phyloP scores from a whole-genome alignment of 2,329 filamentous ascomycete genomes.

The Botryotinia calthae region DNA sequence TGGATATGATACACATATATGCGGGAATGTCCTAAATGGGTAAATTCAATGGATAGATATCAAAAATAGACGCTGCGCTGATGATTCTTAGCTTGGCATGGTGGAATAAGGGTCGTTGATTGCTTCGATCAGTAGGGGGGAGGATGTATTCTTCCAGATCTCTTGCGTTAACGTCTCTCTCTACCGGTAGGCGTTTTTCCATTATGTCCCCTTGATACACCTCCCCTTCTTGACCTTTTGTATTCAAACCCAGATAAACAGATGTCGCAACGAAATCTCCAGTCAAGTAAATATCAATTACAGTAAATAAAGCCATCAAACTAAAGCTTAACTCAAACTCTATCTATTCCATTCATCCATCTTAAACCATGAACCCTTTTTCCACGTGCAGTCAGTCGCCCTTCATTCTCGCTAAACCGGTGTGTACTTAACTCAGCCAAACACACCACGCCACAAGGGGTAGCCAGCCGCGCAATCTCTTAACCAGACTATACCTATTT shows the following conservation, averaged over 20 bases:
- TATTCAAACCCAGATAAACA: not conserved
- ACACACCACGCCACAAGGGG: conserved; percentile 6
- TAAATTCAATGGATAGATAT: not conserved
- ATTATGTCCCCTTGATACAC: not conserved
- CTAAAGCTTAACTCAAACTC: not conserved
- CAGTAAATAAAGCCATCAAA: not conserved
- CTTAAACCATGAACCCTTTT: not conserved
- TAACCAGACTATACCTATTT: not conserved
- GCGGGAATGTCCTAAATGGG: not conserved
- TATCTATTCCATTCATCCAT: not conserved
- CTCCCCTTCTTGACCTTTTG: not conserved
- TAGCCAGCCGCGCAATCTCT: conserved; percentile 7
- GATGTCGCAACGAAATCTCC: not conserved
- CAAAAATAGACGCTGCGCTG: not conserved
- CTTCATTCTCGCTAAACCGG: not conserved
- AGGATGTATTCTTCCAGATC: not conserved
- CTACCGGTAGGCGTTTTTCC: not conserved
- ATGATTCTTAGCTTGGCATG: not conserved
- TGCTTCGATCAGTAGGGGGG: not conserved
- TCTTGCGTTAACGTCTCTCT: not conserved
- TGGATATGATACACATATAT: not conserved
- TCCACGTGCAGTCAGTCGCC: not conserved
- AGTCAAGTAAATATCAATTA: not conserved
- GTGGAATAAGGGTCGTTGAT: not conserved
- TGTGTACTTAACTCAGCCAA: conserved; percentile 1